Base-by-base conservation (phyloP, 805 yeast species). In the Kuraishia molischiana region DNA sequence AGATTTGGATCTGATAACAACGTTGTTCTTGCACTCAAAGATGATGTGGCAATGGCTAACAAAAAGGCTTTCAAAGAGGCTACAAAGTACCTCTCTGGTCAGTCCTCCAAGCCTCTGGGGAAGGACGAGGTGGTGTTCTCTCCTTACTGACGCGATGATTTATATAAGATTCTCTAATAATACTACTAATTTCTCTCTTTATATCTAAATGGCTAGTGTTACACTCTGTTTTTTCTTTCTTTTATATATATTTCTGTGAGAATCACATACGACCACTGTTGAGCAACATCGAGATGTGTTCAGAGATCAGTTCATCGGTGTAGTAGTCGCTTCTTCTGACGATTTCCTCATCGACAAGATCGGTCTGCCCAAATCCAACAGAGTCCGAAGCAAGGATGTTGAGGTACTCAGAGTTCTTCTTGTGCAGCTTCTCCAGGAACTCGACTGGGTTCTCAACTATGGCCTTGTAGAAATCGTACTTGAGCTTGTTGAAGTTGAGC, bases 291-390 rank as follows among this genome's bases (percentile, higher is more conserved):
- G 84, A 85, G 37, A 90, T 68, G 51, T 86, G 87, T 49, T 87
- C 92, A 43, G 74, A 72, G 39, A 92, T 64, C 48, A 83, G 64
- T 43, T 85, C 85, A 49, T 85, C 89, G 32, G 77, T 74, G 59
- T 83, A 92, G 59, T 81, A 92, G 14, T 78, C 77, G 3, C 95
- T 76, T 50, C 82, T 74, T 62, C 98, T 77, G 4, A 86, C 95
- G 17, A 74, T 67, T 53, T 89, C 97, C 61, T 90, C 97, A 53
- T 84, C 92, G 49, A 52, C 44, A 19, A 48, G 32, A 18, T 59
- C 62, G 21, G 52, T 54, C 18, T 46, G 45, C n/a, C 58, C 60
- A 37, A 48, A 53, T 2, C 61, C 51, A 39, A 61, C 53, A 20
- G 64, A 57, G 45, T 92, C 97, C 46, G 95, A 87, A 42, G 86